phyloP scores from a whole-genome alignment of 768 basidiomycete genomes.

The Boletus vermiculosoides region DNA sequence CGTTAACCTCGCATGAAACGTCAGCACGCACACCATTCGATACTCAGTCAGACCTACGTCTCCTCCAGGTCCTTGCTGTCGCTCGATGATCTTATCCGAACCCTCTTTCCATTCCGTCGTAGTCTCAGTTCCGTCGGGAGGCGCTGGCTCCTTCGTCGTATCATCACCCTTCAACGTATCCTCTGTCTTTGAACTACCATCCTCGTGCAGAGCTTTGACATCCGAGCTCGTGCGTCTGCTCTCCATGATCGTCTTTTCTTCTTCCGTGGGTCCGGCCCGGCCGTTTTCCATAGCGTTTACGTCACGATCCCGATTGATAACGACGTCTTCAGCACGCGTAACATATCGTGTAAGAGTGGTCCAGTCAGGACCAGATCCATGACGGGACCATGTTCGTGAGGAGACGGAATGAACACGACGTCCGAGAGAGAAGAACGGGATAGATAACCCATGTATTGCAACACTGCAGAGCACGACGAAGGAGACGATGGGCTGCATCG shows the following conservation, averaged over 20 bases:
- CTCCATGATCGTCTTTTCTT: slow-evolving; percentile 27
- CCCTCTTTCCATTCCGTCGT: slow-evolving; percentile 70
- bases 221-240: slow-evolving; percentile 25
- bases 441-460: slow-evolving; percentile 84
- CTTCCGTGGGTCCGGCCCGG: slow-evolving; percentile 29
- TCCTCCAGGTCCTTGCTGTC: slow-evolving; percentile 53
- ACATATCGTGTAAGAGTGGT: slow-evolving; percentile 73
- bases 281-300: slow-evolving; percentile 50
- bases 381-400: slow-evolving; percentile 89
- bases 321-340: slow-evolving; percentile 68
- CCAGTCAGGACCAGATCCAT: slow-evolving; percentile 78
- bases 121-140: slow-evolving; percentile 44
- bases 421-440: slow-evolving; percentile 92
- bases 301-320: slow-evolving; percentile 77
- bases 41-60: slow-evolving; percentile 49
- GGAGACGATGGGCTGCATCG: slow-evolving; percentile 90
- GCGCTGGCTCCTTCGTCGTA: slow-evolving; percentile 34
- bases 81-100: slow-evolving; percentile 62
- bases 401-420: slow-evolving; percentile 76
- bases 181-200: slow-evolving; percentile 10
- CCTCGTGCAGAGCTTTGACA: slow-evolving; percentile 3
- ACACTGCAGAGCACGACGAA: slow-evolving; percentile 95
- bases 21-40: slow-evolving; percentile 15
- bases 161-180: slow-evolving; percentile 16
- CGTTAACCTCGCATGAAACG: slow-evolving; percentile 50